Percentiles rank a stretch among this genome's conserved stretches.
phyloP scores from a whole-genome alignment of 2,329 filamentous ascomycete genomes.

The Zymoseptoria crescenta region DNA sequence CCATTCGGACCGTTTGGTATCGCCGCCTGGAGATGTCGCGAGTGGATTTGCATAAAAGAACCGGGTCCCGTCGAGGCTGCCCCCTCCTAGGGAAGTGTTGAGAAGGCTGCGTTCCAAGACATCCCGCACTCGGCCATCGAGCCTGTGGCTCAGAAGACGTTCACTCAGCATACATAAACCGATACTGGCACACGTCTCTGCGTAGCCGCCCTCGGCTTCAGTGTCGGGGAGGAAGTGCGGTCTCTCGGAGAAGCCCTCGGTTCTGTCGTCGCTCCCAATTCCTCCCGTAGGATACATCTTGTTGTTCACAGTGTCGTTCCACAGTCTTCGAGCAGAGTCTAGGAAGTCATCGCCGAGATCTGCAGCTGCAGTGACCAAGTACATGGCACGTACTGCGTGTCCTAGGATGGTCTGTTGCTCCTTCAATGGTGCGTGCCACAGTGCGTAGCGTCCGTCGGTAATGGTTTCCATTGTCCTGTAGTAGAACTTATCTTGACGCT shows the following conservation, averaged over 20 bases:
- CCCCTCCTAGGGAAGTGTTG: background rate
- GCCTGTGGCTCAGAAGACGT: background rate
- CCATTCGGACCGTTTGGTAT: constrained; percentile 1
- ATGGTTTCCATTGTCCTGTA: background rate
- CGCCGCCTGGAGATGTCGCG: background rate
- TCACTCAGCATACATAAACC: constrained; percentile 2
- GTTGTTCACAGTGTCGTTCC: constrained; percentile 1
- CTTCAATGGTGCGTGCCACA: constrained; percentile 1
- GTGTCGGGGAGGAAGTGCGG: constrained; percentile 2
- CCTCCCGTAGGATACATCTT: constrained; percentile 4
- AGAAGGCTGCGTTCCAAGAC: constrained; percentile 3
- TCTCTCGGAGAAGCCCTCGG: constrained; percentile 1
- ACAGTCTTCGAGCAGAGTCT: background rate
- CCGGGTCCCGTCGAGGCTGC: background rate
- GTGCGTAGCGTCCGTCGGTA: constrained; percentile 1
- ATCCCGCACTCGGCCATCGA: constrained; percentile 1
- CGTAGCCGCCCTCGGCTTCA: constrained; percentile 2
- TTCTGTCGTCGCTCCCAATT: background rate
- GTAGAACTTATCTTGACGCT: constrained; percentile 1
- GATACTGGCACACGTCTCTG: constrained; percentile 4
- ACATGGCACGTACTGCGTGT: constrained; percentile 4
- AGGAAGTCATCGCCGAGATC: constrained; percentile 2
- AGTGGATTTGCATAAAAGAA: constrained; percentile 3
- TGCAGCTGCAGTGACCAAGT: constrained; percentile 3
- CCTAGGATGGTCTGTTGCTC: constrained; percentile 1